phyloP scores from a whole-genome alignment of 2,329 filamentous ascomycete species.

The Penicillium brasilianum region DNA sequence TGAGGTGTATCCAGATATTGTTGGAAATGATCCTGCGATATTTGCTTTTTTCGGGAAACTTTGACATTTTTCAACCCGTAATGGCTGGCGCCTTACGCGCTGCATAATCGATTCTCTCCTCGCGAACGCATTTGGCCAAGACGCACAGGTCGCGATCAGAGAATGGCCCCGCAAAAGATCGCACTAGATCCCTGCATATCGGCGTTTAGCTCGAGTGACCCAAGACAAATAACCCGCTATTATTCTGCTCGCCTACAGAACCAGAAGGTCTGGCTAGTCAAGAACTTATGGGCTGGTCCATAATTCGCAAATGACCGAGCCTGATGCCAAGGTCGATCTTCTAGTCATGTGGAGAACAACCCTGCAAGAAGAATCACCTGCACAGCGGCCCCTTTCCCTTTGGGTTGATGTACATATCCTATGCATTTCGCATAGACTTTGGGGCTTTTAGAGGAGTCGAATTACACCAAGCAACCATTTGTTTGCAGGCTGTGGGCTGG shows the following conservation, averaged over 20 bases:
- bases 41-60: conserved; percentile 15
- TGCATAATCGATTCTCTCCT: not conserved
- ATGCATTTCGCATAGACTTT: not conserved
- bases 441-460: not conserved
- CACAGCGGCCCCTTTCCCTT: conserved; percentile 2
- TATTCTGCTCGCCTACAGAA: not conserved
- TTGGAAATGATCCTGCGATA: not conserved
- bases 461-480: not conserved
- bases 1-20: not conserved
- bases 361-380: not conserved
- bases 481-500: not conserved
- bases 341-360: not conserved
- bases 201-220: not conserved
- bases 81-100: conserved; percentile 10
- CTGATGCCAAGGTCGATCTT: not conserved
- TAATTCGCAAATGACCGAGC: not conserved
- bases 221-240: not conserved
- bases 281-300: not conserved
- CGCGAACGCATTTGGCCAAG: not conserved
- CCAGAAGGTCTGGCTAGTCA: not conserved
- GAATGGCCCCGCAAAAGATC: not conserved
- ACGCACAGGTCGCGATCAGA: not conserved
- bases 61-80: not conserved
- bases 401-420: not conserved
- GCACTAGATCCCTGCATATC: not conserved